phyloP scores from a whole-genome alignment of 1,284 basidiomycete species.

The Mycena sp. region DNA sequence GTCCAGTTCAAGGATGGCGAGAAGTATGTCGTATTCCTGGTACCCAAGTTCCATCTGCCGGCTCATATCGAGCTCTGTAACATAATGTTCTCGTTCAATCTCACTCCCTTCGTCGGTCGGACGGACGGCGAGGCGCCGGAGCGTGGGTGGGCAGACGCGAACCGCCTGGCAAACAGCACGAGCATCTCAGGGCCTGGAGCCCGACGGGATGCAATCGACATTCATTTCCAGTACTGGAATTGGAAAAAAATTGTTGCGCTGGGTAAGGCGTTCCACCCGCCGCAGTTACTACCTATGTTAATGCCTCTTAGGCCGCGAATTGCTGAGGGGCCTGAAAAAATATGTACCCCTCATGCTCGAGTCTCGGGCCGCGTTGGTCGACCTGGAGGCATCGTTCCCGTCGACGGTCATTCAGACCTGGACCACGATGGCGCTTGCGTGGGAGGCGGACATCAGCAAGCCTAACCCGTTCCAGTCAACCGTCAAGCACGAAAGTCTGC shows the following conservation, averaged over 20 bases:
- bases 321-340: not conserved
- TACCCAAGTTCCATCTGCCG: conserved; percentile 8
- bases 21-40: not conserved
- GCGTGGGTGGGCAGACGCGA: conserved; percentile 2
- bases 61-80: conserved; percentile 7
- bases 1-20: not conserved
- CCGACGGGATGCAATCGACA: not conserved
- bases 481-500: too few species aligned
- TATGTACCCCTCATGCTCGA: not conserved
- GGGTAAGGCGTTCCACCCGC: not conserved
- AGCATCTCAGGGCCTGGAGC: not conserved
- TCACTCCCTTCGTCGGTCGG: not conserved
- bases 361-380: not conserved
- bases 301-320: too few species aligned
- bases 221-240: conserved; percentile 6
- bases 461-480: not conserved
- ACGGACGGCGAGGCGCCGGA: conserved; percentile 13
- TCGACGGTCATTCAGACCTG: not conserved
- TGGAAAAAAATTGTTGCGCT: conserved; percentile 1
- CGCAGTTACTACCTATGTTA: too few species aligned
- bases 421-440: not conserved
- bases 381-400: not conserved
- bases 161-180: conserved; percentile 2
- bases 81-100: conserved; percentile 3
- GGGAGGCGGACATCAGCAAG: not conserved